phyloP scores from a whole-genome alignment of 2,329 filamentous ascomycete species.

The Sclerotinia nivalis region DNA sequence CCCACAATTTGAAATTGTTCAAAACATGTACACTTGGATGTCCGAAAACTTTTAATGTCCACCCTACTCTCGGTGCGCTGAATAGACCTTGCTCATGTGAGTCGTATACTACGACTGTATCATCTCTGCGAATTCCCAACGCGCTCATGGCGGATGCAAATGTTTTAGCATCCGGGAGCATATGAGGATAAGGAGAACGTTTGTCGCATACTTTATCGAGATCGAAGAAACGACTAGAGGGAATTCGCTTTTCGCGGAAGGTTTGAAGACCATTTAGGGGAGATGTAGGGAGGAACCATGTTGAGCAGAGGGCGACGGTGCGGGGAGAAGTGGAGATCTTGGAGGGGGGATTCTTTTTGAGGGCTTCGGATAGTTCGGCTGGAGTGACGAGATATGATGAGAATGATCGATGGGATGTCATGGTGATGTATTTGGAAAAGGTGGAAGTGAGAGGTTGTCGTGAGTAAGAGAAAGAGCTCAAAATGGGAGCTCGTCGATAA shows the following conservation, averaged over 20 bases:
- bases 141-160: slow-evolving; percentile 89
- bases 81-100: slow-evolving; percentile 89
- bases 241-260: slow-evolving; percentile 82
- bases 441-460: slow-evolving; percentile 21
- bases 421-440: slow-evolving; percentile 15
- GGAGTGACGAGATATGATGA: slow-evolving; percentile 79
- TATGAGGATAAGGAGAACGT: slow-evolving; percentile 88
- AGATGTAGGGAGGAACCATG: slow-evolving; percentile 97
- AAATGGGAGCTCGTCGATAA: slow-evolving; percentile 28
- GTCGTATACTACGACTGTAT: slow-evolving; percentile 93
- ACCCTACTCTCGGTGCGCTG: slow-evolving; percentile 87
- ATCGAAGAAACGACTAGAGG: slow-evolving; percentile 92
- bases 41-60: slow-evolving; percentile 89
- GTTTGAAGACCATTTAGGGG: slow-evolving; percentile 76
- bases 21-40: slow-evolving; percentile 85
- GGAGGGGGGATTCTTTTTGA: slow-evolving; percentile 78
- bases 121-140: slow-evolving; percentile 82
- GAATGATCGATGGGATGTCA: slow-evolving; percentile 13
- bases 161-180: slow-evolving; percentile 79
- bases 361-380: slow-evolving; percentile 74
- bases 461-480: slow-evolving; percentile 24
- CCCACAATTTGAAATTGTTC: slow-evolving; percentile 96
- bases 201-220: slow-evolving; percentile 89
- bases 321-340: slow-evolving; percentile 79
- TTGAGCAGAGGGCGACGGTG: slow-evolving; percentile 84